Base-by-base conservation (phyloP, 345 rosid species). In the Brassica napus region DNA sequence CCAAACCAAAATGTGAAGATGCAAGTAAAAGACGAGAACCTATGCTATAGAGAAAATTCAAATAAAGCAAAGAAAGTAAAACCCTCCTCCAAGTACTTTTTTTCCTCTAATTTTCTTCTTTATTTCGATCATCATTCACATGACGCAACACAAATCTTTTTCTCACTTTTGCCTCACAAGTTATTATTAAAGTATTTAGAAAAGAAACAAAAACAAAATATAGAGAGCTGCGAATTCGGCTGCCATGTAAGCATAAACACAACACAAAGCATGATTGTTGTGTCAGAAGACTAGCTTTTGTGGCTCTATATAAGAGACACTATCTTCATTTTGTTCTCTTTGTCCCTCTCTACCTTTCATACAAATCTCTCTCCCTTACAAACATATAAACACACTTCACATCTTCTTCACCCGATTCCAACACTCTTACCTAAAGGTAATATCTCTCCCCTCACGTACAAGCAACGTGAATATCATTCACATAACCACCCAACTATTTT, bases 191-290 rank as follows among this genome's bases (percentile, higher is more conserved):
- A 78, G 39, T 32, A 49, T 32, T 65, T 75, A 77, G 60, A 74
- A 69, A 76, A 77, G 32, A 80, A 73, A 76, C 57, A 84, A 84
- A 79, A 73, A 21, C 9, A 68, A 31, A 69, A 44, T 30, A 65
- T 4, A 87, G 21, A 49, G 84, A 87, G 84, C 89, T 86, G 86
- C 86, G 82, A 81, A 86, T 82, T 85, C 94, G 91, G 98, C 97
- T 92, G 97, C 92, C 96, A 87, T 90, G 89, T 89, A 82, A 88
- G 95, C 92, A 86, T 82, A 84, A 94, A 79, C 79, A 74, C 68
- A 81, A 71, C 80, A 76, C 69, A 86, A 88, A 83, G 91, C 93
- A 92, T 94, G 94, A 92, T 92, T 92, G 92, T 87, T 81, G 87
- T 88, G 93, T 89, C 95, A 89, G 97, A 82, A 63, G 87, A 89